These are phyloP conservation scores for Knoxia roxburghii DNA, from an alignment of 257 asterid genomes.

Conservation along the genomic window DNA sequence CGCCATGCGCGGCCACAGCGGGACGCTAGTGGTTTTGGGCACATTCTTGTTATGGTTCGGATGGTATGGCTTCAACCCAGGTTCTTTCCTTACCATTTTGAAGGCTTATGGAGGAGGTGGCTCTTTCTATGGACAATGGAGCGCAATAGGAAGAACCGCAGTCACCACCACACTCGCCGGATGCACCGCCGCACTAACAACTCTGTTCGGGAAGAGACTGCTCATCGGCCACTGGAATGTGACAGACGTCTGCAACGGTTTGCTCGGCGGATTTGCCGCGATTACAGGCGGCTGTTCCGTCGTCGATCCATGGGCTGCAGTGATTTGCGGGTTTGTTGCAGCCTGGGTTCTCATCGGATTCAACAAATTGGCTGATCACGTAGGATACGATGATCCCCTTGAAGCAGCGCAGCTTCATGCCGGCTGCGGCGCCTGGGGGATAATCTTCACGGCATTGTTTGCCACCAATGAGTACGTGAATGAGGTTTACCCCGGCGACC, in stretches of 20 bases:
- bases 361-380: slow-evolving; percentile 33
- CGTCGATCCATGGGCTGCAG: slow-evolving; percentile 52
- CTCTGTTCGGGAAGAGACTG: slow-evolving; percentile 35
- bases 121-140: slow-evolving; percentile 46
- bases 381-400: slow-evolving; percentile 42
- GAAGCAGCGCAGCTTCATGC: slow-evolving; percentile 58
- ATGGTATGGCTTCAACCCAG: slow-evolving; percentile 52
- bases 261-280: slow-evolving; percentile 47
- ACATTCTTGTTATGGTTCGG: slow-evolving; percentile 45
- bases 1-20: slow-evolving; percentile 39
- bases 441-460: slow-evolving; percentile 43
- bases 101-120: slow-evolving; percentile 28
- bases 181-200: slow-evolving; percentile 47
- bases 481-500: slow-evolving; percentile 35
- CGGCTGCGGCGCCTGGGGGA: slow-evolving; percentile 52
- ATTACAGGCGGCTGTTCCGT: slow-evolving; percentile 47
- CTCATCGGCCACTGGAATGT: slow-evolving; percentile 42
- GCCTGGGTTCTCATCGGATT: slow-evolving; percentile 44
- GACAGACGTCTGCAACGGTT: slow-evolving; percentile 45
- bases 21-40: slow-evolving; percentile 40
- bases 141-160: slow-evolving; percentile 46
- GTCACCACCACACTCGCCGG: slow-evolving; percentile 48
- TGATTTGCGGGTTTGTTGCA: slow-evolving; percentile 46
- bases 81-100: slow-evolving; percentile 30
- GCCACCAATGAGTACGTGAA: slow-evolving; percentile 36